Conservation (phyloP, 306 rosid species). For the Cicer chorassanicum region DNA sequence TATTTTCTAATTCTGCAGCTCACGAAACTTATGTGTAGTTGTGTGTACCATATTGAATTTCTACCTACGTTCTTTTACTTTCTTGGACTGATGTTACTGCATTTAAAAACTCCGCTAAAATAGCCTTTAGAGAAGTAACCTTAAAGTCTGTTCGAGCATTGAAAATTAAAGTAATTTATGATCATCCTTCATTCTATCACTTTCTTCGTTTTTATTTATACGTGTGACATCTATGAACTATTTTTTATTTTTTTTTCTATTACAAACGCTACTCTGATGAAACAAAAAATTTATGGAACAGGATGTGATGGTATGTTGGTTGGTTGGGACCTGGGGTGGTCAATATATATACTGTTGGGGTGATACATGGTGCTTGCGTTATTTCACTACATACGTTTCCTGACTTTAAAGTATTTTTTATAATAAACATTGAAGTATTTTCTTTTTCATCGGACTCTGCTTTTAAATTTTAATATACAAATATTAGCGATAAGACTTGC, state of each 20-base stretch:
- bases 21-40: conserved; percentile 68
- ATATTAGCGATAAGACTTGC: not conserved
- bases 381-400: too few species aligned
- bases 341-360: too few species aligned
- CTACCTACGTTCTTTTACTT: conserved; percentile 50
- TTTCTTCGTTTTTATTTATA: conserved; percentile 28
- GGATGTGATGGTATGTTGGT: not conserved
- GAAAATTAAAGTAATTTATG: conserved; percentile 46
- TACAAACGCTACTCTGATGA: conserved; percentile 1
- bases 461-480: not conserved
- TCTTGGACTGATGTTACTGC: conserved; percentile 53
- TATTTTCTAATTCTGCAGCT: conserved; percentile 53
- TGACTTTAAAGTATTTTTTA: too few species aligned
- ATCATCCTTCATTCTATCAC: conserved; percentile 48
- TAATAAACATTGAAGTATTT: too few species aligned
- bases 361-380: too few species aligned
- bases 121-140: conserved; percentile 48
- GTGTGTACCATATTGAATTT: conserved; percentile 68
- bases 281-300: not conserved
- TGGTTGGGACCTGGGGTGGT: too few species aligned
- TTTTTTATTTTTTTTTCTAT: not conserved
- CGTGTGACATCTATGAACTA: conserved; percentile 12
- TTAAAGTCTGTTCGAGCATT: conserved; percentile 46
- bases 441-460: not conserved
- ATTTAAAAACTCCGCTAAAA: conserved; percentile 45